phyloP scores from a whole-genome alignment of 768 basidiomycete genomes.

The Panaeolus cyanescens region DNA sequence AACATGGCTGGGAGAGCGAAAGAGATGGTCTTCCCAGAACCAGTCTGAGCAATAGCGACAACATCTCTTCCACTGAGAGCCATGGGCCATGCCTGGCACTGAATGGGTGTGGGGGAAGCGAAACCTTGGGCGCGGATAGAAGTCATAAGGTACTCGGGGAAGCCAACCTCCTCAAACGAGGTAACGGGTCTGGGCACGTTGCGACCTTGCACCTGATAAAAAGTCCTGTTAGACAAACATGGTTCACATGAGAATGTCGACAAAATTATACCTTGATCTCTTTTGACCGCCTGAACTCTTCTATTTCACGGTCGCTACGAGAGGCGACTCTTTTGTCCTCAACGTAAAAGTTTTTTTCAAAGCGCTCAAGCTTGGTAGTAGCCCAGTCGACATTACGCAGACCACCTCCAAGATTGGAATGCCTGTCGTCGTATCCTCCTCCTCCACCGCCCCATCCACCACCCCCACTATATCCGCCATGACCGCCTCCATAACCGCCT shows the following conservation, averaged over 20 bases:
- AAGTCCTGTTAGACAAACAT: background rate
- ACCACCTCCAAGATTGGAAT: constrained; percentile 80
- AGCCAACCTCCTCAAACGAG: constrained; percentile 92
- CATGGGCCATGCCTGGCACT: constrained; percentile 99
- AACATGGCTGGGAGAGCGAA: constrained; percentile 99
- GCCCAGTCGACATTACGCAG: constrained; percentile 88
- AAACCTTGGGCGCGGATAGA: constrained; percentile 97
- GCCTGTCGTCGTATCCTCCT: constrained; percentile 64
- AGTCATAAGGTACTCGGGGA: constrained; percentile 94
- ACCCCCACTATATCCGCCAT: constrained; percentile 47
- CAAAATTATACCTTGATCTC: constrained; percentile 77
- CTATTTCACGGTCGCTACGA: constrained; percentile 82
- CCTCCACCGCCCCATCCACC: constrained; percentile 56
- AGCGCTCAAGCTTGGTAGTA: constrained; percentile 69
- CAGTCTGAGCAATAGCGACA: constrained; percentile 97
- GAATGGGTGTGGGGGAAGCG: constrained; percentile 87
- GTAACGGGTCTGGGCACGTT: constrained; percentile 87
- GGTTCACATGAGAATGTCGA: background rate
- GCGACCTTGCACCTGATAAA: constrained; percentile 78
- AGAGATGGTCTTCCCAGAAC: constrained; percentile 97
- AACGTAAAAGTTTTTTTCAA: constrained; percentile 97
- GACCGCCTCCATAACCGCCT: constrained; percentile 41
- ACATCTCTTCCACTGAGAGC: constrained; percentile 92
- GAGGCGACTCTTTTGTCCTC: constrained; percentile 85
- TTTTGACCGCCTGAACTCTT: constrained; percentile 80